phyloP scores from a whole-genome alignment of 306 rosid genomes.

The Mimosa bimucronata region DNA sequence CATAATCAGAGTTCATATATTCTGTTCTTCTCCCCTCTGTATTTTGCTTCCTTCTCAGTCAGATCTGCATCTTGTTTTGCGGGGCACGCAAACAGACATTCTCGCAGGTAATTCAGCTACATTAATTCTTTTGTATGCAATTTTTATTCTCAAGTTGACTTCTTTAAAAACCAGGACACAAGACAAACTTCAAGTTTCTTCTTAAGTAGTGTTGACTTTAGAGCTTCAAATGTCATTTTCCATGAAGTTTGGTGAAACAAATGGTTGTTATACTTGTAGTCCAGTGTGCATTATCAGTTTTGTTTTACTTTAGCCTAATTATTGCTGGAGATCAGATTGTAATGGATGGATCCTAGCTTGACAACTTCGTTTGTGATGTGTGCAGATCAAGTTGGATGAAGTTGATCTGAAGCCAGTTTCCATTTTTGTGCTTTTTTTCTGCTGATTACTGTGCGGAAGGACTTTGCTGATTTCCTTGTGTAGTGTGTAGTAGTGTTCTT shows the following conservation, averaged over 20 bases:
- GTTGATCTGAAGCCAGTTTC: constrained; percentile 13
- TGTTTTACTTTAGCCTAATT: constrained; percentile 27
- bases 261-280: constrained; percentile 12
- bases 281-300: constrained; percentile 21
- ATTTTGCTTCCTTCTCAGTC: constrained; percentile 58
- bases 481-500: constrained; percentile 17
- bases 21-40: constrained; percentile 33
- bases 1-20: constrained; percentile 49
- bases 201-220: background rate
- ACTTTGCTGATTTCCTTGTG: background rate
- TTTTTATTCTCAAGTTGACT: constrained; percentile 51
- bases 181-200: constrained; percentile 33
- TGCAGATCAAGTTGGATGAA: constrained; percentile 52
- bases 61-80: constrained; percentile 60
- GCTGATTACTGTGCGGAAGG: constrained; percentile 16
- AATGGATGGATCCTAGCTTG: constrained; percentile 37
- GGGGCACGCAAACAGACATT: constrained; percentile 51
- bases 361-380: constrained; percentile 36
- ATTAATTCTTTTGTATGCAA: constrained; percentile 45
- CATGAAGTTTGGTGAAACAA: constrained; percentile 22
- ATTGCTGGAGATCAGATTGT: constrained; percentile 30
- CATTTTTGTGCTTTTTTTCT: constrained; percentile 20
- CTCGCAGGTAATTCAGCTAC: constrained; percentile 55
- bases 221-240: constrained; percentile 28
- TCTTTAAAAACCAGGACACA: constrained; percentile 18